Base-by-base conservation (phyloP, 192 early-diverging fungal genomes). In the Coemansia reversa region DNA sequence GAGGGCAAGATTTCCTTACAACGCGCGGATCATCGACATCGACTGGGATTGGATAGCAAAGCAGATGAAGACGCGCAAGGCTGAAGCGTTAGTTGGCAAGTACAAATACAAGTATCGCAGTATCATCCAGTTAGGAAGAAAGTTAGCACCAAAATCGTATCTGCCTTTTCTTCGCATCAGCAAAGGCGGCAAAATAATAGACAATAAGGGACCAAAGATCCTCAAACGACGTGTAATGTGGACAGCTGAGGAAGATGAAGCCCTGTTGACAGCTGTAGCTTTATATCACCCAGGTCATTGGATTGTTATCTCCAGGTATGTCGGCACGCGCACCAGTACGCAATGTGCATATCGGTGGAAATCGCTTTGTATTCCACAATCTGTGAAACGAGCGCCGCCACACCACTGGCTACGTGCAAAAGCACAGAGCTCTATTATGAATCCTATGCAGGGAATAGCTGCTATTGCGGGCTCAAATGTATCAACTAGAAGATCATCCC, bases 241-340 rank as follows among this genome's bases (percentile, higher is more conserved):
- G 75, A 51, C 75, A 19, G 24, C 50, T 1, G 57, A 63, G 18
- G 75, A 76, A 53, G 75, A 76, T 58, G 69, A 76, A 27, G 48
- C 75, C 16, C 50, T 76, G 51, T 30, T 52, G 7, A 76, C 69
- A 6, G 75, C 62, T 11, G 65, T 76, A 11, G 65, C 49, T 2
- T 62, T 76, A 19, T 76, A 71, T 53, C 65, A 66, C 1, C 58
- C 24, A 8, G 33, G 28, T 3, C 66, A 61, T 25, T 76, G 75
- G 75, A 14, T 23, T 18, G 18, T 65, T 25, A 32, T 68, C 6
- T 29, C 75, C 5, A 48, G 51, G 19, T 70, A 67, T 65, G 75
- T 76, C 5, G 75, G 67, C 2, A 62, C 75, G 19, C 68, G 69
- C 3, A 63, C 25, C 8, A 7, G 27, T 7, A 14, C 52, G 16